phyloP scores from a whole-genome alignment of 1,139 yeast genomes.

The Eremothecium coryli region DNA sequence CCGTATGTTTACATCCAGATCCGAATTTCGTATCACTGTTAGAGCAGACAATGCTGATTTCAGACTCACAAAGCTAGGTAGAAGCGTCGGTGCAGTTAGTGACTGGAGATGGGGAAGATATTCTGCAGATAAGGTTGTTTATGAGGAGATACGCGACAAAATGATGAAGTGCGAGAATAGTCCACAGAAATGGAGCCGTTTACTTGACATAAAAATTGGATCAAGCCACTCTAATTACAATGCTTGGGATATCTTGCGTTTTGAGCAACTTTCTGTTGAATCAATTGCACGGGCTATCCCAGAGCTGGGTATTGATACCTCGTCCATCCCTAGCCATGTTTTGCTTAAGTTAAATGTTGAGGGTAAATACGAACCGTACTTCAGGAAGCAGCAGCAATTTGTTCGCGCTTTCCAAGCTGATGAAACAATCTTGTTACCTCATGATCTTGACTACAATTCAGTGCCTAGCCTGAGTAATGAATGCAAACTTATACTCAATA shows the following conservation, averaged over 20 bases:
- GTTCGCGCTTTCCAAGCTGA: slow-evolving; percentile 76
- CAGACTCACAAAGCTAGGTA: slow-evolving; percentile 66
- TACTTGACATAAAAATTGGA: slow-evolving; percentile 32
- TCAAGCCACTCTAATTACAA: slow-evolving; percentile 41
- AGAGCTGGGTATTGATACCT: slow-evolving; percentile 23
- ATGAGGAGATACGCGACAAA: slow-evolving; percentile 38
- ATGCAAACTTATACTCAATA: slow-evolving; percentile 59
- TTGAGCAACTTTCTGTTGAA: slow-evolving; percentile 33
- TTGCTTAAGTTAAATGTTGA: slow-evolving; percentile 61
- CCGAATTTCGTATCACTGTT: slow-evolving; percentile 83
- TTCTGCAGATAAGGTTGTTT: slow-evolving; percentile 38
- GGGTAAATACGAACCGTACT: slow-evolving; percentile 75
- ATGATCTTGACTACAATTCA: slow-evolving; percentile 48
- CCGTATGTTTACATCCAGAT: slow-evolving; percentile 93
- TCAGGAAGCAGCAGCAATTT: slow-evolving; percentile 60
- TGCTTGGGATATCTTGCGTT: slow-evolving; percentile 48
- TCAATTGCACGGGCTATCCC: slow-evolving; percentile 31
- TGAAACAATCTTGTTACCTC: slow-evolving; percentile 62
- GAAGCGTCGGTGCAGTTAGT: slow-evolving; percentile 56
- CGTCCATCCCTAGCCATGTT: slow-evolving; percentile 43
- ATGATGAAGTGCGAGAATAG: slow-evolving; percentile 42
- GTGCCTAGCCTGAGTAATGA: slow-evolving; percentile 58
- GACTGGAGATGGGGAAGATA: slow-evolving; percentile 49
- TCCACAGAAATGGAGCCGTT: slow-evolving; percentile 52
- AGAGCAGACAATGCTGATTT: slow-evolving; percentile 91